Conservation (phyloP, 306 rosid species). For the Vigna angularis region DNA sequence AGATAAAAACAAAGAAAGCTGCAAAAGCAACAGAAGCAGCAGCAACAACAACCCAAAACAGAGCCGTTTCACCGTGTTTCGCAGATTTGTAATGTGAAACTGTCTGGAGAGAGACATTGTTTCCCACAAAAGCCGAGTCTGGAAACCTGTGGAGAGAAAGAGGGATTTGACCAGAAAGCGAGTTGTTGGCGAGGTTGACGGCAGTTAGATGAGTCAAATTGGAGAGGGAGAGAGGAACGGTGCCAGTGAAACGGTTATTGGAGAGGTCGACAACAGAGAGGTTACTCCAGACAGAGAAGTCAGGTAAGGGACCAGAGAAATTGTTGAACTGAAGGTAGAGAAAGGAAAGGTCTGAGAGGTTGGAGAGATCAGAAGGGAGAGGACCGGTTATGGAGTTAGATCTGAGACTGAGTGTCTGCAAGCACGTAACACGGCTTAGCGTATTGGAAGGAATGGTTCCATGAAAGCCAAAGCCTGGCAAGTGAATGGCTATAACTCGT, state of each 20-base stretch:
- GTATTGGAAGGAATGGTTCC: conserved; percentile 79
- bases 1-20: conserved; percentile 57
- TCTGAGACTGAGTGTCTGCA: conserved; percentile 77
- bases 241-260: conserved; percentile 68
- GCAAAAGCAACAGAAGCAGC: conserved; percentile 61
- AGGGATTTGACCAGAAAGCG: conserved; percentile 73
- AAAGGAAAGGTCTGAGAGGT: conserved; percentile 68
- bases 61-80: conserved; percentile 36
- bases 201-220: conserved; percentile 56
- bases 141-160: conserved; percentile 72
- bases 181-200: conserved; percentile 80
- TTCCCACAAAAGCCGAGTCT: conserved; percentile 64
- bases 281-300: conserved; percentile 78
- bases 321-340: conserved; percentile 84
- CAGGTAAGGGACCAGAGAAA: conserved; percentile 76
- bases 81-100: conserved; percentile 41
- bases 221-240: conserved; percentile 71
- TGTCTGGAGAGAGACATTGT: conserved; percentile 59
- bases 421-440: conserved; percentile 63
- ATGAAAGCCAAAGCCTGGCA: conserved; percentile 79
- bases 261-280: conserved; percentile 69
- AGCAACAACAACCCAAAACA: conserved; percentile 62
- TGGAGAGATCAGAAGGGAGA: conserved; percentile 70
- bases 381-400: conserved; percentile 70
- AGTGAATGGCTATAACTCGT: conserved; percentile 61